Base-by-base conservation (phyloP, 2,329 filamentous ascomycete species). In the Rhynchosporium graminicola region DNA sequence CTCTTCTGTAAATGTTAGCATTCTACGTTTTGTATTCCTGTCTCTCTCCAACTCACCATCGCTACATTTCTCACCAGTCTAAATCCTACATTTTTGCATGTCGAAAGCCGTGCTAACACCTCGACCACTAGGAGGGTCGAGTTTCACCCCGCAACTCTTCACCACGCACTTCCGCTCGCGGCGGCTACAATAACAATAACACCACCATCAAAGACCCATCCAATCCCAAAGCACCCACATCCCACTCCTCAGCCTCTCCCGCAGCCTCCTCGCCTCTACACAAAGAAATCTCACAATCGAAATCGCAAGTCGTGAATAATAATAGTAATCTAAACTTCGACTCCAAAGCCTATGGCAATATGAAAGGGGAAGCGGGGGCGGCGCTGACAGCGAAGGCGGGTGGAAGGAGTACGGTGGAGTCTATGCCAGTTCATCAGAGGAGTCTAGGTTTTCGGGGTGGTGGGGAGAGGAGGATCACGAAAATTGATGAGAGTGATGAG, bases 191-290 rank as follows among this genome's bases (percentile, higher is more conserved):
- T n/a, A 65, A 40, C 38, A 61, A 38, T 63, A 57, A 6, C 57
- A 64, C 33, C 45, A 63, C n/a, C 66, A 64, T 20, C 57, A 61
- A 28, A 67, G 67, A 4, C 66, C 70, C 0, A 45, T 59, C 10
- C 79, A 82, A 36, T 10, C 33, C 33, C 33, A 36, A 36, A 36
- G 33, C 33, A 6, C 33, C 33, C 5, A 10, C 33, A 10, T 36
- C 33, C 33, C 33, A 36, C 33, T 36, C 33, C 33, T 36, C 33
- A 2, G 33, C 33, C 33, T 36, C 33, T 10, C 2, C 33, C 33
- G 5, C 33, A 10, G 33, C 33, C 62, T 79, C 80, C 0, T 85
- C 83, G 6, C 81, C 82, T 0, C 70, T 85, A 3, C 80, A 83
- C 38, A 68, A 72, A 60, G 68, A 69, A 50, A 26, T 63, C 36